Evolutionary conservation across 1,284 basidiomycete genomes (phyloP).

Genomic region (Malassezia equina): DNA sequence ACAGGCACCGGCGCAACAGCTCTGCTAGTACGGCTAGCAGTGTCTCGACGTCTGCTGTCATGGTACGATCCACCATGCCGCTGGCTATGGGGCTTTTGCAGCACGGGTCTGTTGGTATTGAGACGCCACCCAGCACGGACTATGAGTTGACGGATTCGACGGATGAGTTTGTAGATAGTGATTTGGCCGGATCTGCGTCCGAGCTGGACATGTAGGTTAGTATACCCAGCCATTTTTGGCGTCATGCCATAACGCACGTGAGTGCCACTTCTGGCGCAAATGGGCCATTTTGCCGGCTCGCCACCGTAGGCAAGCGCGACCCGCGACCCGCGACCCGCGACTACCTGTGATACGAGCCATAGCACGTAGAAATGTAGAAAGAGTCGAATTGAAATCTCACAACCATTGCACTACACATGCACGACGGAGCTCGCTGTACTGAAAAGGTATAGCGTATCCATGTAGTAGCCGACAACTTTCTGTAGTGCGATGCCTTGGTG

Average conservation of each 20-base stretch:
- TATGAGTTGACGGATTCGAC: constrained; percentile 7
- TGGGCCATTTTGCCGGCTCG: not conserved
- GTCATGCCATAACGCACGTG: not conserved
- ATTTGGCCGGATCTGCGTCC: not conserved
- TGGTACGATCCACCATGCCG: not conserved
- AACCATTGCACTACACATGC: too few species aligned
- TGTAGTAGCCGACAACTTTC: too few species aligned
- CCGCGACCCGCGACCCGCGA: too few species aligned
- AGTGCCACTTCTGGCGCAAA: not conserved
- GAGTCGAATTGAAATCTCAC: too few species aligned
- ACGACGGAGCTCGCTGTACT: too few species aligned
- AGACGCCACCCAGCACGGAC: constrained; percentile 13
- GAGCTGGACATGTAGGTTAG: not conserved
- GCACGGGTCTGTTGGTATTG: not conserved
- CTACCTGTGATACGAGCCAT: too few species aligned
- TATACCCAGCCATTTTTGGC: not conserved
- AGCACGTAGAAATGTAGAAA: too few species aligned
- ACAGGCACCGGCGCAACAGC: constrained; percentile 4
- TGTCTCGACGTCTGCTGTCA: not conserved
- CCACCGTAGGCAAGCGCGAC: too few species aligned
- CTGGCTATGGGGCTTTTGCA: constrained; percentile 11
- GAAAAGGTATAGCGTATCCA: too few species aligned
- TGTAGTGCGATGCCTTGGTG: too few species aligned
- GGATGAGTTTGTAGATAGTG: constrained; percentile 2
- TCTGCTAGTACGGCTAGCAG: constrained; percentile 10